phyloP scores from a whole-genome alignment of 768 basidiomycete genomes.

The Psilocybe cubensis region DNA sequence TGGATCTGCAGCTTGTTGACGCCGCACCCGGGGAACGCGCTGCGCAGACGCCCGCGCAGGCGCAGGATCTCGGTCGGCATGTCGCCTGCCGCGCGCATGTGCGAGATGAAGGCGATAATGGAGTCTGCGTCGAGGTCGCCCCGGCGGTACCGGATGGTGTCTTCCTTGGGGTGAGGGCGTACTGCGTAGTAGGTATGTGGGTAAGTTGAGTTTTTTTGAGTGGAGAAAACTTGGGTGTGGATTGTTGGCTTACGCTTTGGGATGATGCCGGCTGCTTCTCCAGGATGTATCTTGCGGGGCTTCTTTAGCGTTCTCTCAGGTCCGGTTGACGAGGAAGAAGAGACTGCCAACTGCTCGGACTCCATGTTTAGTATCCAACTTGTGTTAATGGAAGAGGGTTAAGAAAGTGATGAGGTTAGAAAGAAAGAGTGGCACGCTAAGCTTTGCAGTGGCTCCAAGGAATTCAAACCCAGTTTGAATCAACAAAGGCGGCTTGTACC shows the following conservation, averaged over 20 bases:
- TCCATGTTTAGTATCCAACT: background rate
- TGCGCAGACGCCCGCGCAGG: conserved; percentile 10
- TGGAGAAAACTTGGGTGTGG: background rate
- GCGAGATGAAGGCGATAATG: conserved; percentile 8
- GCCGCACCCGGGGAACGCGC: conserved; percentile 10
- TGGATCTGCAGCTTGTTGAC: conserved; percentile 5
- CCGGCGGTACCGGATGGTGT: conserved; percentile 3
- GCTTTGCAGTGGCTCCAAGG: too few species aligned
- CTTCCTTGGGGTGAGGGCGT: background rate
- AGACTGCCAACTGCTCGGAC: too few species aligned
- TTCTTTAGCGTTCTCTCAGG: background rate
- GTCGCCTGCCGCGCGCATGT: background rate
- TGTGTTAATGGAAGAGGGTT: background rate
- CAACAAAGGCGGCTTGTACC: too few species aligned
- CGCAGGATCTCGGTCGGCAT: conserved; percentile 9
- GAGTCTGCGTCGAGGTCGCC: conserved; percentile 12
- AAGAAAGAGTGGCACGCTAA: too few species aligned
- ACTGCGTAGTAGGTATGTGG: background rate
- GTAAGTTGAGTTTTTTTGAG: background rate
- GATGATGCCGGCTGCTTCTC: conserved; percentile 7
- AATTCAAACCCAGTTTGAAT: too few species aligned
- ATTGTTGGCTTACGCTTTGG: background rate
- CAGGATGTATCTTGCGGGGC: background rate
- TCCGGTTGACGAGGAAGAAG: background rate
- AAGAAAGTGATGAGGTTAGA: too few species aligned